phyloP scores from a whole-genome alignment of 2,329 filamentous ascomycete species.

The Botryotinia convoluta region DNA sequence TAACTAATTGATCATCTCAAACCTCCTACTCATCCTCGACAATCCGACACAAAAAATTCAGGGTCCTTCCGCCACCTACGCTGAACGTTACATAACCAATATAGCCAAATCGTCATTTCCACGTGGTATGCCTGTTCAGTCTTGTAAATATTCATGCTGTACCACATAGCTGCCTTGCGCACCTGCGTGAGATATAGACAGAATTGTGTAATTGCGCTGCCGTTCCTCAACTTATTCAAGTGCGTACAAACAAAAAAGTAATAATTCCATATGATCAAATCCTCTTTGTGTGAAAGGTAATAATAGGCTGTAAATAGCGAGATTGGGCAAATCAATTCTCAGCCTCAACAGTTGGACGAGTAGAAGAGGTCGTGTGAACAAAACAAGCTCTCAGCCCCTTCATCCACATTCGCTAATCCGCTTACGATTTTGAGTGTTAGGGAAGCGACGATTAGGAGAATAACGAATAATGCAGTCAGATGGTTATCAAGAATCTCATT shows the following conservation, averaged over 20 bases:
- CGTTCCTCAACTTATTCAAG: neutral
- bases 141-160: neutral
- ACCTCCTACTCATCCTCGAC: neutral
- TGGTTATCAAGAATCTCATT: neutral
- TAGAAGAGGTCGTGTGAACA: slow-evolving; percentile 9
- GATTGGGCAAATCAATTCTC: neutral
- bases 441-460: slow-evolving; percentile 1
- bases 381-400: slow-evolving; percentile 3
- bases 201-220: neutral
- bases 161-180: neutral
- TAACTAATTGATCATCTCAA: neutral
- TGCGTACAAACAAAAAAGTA: neutral
- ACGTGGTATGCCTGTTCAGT: slow-evolving; percentile 16
- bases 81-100: neutral
- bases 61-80: slow-evolving; percentile 7
- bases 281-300: neutral
- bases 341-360: neutral
- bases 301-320: neutral
- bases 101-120: slow-evolving; percentile 19
- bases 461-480: neutral
- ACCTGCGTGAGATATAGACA: neutral
- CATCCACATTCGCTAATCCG: slow-evolving; percentile 8
- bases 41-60: neutral
- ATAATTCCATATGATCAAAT: neutral
- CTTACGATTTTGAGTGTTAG: neutral